Conservation (phyloP, 2,329 filamentous ascomycete genomes). For the Hypoxylon sp. region DNA sequence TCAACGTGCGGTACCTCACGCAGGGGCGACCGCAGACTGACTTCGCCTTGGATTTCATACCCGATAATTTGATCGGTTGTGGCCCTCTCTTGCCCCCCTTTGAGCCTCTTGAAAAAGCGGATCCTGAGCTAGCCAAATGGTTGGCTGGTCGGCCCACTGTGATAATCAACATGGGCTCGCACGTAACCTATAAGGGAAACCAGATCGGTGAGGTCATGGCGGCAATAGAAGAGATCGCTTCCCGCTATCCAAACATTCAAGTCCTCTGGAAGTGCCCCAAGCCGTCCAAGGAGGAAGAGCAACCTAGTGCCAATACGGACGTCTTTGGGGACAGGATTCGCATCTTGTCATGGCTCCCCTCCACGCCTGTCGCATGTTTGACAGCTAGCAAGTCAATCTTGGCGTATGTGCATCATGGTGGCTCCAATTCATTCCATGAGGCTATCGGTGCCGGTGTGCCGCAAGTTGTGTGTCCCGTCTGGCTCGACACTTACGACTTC, state of each 20-base stretch:
- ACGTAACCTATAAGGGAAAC: slow-evolving; percentile 19
- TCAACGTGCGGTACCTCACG: slow-evolving; percentile 11
- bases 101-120: slow-evolving; percentile 12
- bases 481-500: slow-evolving; percentile 23
- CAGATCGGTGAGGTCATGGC: slow-evolving; percentile 14
- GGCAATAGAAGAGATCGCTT: slow-evolving; percentile 5
- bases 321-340: slow-evolving; percentile 12
- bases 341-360: slow-evolving; percentile 18
- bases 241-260: slow-evolving; percentile 9
- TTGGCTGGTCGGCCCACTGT: slow-evolving; percentile 10
- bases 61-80: slow-evolving; percentile 17
- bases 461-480: slow-evolving; percentile 21
- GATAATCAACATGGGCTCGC: slow-evolving; percentile 25
- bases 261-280: slow-evolving; percentile 24
- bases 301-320: background rate
- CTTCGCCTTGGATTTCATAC: slow-evolving; percentile 8
- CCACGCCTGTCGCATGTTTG: slow-evolving; percentile 19
- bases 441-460: slow-evolving; percentile 17
- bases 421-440: slow-evolving; percentile 17
- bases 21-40: slow-evolving; percentile 15
- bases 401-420: slow-evolving; percentile 21
- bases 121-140: slow-evolving; percentile 19
- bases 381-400: slow-evolving; percentile 13
- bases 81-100: slow-evolving; percentile 21
- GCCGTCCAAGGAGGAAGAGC: slow-evolving; percentile 5